Conservation (phyloP, 495 filamentous ascomycete genomes). For the Hypoxylon fuscum region DNA sequence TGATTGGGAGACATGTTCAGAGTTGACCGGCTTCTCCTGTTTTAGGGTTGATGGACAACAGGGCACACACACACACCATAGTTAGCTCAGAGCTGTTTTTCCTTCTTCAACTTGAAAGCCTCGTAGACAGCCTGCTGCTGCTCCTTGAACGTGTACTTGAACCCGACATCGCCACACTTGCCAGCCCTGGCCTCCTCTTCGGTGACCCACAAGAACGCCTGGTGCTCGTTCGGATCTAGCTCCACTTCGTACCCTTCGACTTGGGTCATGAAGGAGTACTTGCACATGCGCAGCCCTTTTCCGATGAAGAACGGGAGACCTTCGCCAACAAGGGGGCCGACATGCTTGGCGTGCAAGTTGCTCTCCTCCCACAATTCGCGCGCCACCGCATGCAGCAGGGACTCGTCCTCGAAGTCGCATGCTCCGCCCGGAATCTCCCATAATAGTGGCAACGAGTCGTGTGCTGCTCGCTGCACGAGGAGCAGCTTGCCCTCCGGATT, state of each 20-base stretch:
- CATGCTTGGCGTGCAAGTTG: constrained; percentile 48
- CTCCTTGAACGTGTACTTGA: constrained; percentile 45
- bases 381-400: constrained; percentile 57
- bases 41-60: not conserved
- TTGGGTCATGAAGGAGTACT: constrained; percentile 50
- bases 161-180: constrained; percentile 38
- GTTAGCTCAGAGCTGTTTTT: constrained; percentile 7
- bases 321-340: constrained; percentile 50
- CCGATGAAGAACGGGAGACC: constrained; percentile 51
- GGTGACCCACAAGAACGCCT: constrained; percentile 53
- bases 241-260: constrained; percentile 49
- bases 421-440: constrained; percentile 68
- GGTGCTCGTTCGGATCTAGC: constrained; percentile 56
- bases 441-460: constrained; percentile 58
- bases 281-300: constrained; percentile 43
- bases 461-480: constrained; percentile 60
- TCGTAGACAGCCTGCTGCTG: constrained; percentile 41
- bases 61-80: not conserved
- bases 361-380: constrained; percentile 68
- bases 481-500: constrained; percentile 47
- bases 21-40: no score
- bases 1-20: no score
- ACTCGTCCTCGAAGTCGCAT: constrained; percentile 58
- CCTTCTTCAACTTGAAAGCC: constrained; percentile 44
- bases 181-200: constrained; percentile 51